Percentiles rank a stretch among this genome's conserved stretches.
phyloP scores from a whole-genome alignment of 2,329 filamentous ascomycete genomes.

The Zymoseptoria tritici region DNA sequence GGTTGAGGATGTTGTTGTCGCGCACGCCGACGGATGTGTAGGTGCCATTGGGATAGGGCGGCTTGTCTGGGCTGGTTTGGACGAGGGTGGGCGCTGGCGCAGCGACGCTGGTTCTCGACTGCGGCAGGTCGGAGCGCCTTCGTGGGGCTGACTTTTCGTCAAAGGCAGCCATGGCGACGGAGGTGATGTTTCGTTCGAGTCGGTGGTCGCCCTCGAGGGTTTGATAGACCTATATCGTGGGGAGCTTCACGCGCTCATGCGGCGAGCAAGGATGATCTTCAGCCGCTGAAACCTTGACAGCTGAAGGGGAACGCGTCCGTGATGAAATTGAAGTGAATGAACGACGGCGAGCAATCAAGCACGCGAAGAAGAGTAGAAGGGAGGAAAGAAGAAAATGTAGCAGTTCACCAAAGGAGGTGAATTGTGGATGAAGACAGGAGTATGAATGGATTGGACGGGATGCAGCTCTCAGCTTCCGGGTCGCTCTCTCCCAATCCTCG shows the following conservation, averaged over 20 bases:
- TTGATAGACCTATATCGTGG: not conserved
- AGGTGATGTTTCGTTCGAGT: not conserved
- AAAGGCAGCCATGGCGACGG: not conserved
- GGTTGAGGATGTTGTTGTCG: slow-evolving; percentile 86
- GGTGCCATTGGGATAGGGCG: slow-evolving; percentile 22
- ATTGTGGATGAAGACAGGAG: not conserved
- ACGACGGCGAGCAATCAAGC: not conserved
- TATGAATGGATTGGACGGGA: not conserved
- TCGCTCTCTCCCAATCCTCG: too few relatives aligned
- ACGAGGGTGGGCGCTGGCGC: not conserved
- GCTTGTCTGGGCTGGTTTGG: slow-evolving; percentile 28
- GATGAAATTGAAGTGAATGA: not conserved
- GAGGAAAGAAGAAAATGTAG: not conserved
- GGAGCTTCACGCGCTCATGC: not conserved
- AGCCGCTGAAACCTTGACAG: not conserved
- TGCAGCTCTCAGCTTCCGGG: too few relatives aligned
- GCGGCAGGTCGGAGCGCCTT: not conserved
- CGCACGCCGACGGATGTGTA: slow-evolving; percentile 73
- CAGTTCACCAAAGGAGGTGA: not conserved
- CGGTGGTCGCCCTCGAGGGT: not conserved
- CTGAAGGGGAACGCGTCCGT: not conserved
- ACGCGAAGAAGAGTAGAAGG: not conserved
- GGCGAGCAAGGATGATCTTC: not conserved
- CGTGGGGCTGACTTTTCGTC: not conserved
- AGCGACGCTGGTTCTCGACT: not conserved